phyloP scores from a whole-genome alignment of 1,284 basidiomycete genomes.

The Fomitopsis betulina region DNA sequence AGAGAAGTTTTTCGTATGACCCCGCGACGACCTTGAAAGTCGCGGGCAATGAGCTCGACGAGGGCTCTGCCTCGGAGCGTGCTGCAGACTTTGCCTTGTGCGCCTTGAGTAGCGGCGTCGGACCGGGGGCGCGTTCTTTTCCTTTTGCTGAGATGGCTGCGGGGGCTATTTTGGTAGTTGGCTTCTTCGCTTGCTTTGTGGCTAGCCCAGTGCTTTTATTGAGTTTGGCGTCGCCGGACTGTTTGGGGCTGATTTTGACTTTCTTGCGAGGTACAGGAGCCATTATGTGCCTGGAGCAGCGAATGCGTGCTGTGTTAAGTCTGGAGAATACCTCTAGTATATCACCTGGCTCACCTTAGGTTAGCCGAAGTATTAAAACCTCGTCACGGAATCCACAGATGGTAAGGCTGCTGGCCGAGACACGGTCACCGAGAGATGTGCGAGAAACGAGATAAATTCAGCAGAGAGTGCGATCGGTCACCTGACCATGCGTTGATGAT shows the following conservation, averaged over 20 bases:
- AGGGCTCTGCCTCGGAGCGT: slow-evolving; percentile 8
- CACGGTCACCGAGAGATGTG: not conserved
- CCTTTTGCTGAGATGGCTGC: slow-evolving; percentile 7
- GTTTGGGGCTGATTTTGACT: not conserved
- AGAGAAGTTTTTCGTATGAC: slow-evolving; percentile 93
- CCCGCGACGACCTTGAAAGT: slow-evolving; percentile 88
- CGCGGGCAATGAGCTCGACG: slow-evolving; percentile 29
- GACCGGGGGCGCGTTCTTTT: slow-evolving; percentile 16
- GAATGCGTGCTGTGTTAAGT: not conserved
- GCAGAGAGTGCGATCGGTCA: too few relatives aligned
- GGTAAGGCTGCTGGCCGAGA: too few relatives aligned
- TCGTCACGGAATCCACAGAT: too few relatives aligned
- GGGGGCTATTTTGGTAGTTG: not conserved
- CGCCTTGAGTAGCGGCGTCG: not conserved
- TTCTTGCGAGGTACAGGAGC: not conserved
- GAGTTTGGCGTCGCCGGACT: too few relatives aligned
- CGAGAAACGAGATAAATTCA: too few relatives aligned
- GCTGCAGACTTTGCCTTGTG: slow-evolving; percentile 1
- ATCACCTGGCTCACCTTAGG: too few relatives aligned
- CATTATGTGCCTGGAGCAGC: not conserved
- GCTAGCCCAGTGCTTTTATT: not conserved
- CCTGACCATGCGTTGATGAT: not conserved
- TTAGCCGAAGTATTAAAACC: too few relatives aligned
- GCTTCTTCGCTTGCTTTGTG: not conserved
- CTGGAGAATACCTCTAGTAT: not conserved